Evolutionary conservation across 106 monocot genomes (phyloP), one percentile per base, ranked within the genome.

Genomic region (Apostasia shenzhenica): DNA sequence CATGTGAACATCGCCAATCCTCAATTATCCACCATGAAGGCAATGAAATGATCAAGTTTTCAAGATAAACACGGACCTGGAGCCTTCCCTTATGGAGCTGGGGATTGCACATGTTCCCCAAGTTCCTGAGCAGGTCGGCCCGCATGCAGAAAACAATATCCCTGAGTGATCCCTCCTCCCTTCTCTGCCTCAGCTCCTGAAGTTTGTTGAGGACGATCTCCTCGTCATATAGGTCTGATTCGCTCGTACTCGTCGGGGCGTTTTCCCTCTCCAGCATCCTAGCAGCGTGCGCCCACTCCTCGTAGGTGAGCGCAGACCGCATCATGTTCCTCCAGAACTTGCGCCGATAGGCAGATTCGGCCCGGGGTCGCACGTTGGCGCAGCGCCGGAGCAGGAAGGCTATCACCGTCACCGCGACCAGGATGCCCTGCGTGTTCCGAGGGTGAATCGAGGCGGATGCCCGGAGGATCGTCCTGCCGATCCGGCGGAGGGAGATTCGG

Each of bases 61-160:
- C 26, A 26, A 26, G 26, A 26, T 26, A 14, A 14, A 37, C 3
- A 3, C 11, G 11, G 70, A 95, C 95, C 86, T 97, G 97, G 70
- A 92, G 97, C 70, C 97, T 80, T n/a, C 83, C 92, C 82, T 83
- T 90, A 68, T 97, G 92, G 37, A 97, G 89, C 57, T 89, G 72
- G 8, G 97, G 89, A 49, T 92, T 97, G 78, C 92, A 97, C 97
- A 97, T 92, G 43, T 92, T 89, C 6, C 97, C 97, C 63, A 92
- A 71, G 55, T 92, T 97, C 67, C 97, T 82, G 48, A 92, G 43
- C 71, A 97, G 68, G 76, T 97, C 97, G 0, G 89, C 84, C 2
- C 97, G 82, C 97, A 97, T 92, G 52, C 80, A 87, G 69, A 87
- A 97, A 14, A 97, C 76, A 40, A 97, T 77, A 45, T 97, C 97